These are phyloP conservation scores for Calocera viscosa DNA, from an alignment of 768 basidiomycete species.

Conservation along the genomic window DNA sequence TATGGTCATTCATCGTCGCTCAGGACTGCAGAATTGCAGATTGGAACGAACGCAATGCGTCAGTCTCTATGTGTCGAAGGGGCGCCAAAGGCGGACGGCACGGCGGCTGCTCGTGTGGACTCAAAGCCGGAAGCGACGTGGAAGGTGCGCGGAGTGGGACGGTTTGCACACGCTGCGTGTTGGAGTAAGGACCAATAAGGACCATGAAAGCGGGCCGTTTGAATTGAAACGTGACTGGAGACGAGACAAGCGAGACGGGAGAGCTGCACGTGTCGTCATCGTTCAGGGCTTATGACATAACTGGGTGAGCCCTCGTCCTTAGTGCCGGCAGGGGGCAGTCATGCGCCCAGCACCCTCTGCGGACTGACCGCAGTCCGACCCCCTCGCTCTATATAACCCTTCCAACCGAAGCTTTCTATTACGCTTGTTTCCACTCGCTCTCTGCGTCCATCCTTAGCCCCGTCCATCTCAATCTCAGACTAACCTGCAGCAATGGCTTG, in stretches of 20 bases:
- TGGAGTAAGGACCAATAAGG: background rate
- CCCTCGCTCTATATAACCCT: background rate
- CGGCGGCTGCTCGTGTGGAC: too few species aligned
- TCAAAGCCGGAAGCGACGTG: too few species aligned
- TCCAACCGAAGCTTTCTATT: background rate
- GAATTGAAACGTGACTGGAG: background rate
- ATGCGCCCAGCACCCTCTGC: background rate
- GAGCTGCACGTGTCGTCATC: background rate
- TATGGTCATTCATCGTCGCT: too few species aligned
- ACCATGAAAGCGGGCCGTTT: background rate
- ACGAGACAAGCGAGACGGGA: background rate
- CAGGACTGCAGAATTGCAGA: too few species aligned
- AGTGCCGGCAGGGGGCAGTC: background rate
- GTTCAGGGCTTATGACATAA: background rate
- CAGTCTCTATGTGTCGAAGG: too few species aligned
- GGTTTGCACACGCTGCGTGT: too few species aligned
- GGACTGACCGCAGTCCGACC: background rate
- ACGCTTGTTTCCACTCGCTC: background rate
- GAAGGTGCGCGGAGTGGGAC: too few species aligned
- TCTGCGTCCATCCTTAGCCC: background rate
- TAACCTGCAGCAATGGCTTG: conserved; percentile 31
- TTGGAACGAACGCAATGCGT: too few species aligned
- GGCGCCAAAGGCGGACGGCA: too few species aligned
- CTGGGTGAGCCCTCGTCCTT: background rate
- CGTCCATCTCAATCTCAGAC: background rate